Conservation (phyloP, 208 protist species). For the Novymonas esmeraldas region DNA sequence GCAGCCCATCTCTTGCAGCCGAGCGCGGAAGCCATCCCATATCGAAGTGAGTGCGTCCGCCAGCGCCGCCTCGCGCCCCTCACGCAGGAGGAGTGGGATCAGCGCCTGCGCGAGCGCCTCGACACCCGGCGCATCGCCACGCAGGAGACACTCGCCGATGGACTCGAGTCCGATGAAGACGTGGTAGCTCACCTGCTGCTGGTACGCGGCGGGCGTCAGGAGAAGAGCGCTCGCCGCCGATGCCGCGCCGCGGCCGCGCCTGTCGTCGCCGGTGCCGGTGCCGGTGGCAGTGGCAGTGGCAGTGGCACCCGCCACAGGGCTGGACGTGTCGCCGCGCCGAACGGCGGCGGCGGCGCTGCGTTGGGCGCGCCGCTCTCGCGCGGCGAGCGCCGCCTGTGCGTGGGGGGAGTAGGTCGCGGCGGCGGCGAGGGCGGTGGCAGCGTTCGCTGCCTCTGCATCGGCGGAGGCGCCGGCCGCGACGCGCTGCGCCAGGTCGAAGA, state of each 20-base stretch:
- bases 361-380: neutral
- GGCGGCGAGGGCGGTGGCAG: neutral
- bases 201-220: constrained; percentile 23
- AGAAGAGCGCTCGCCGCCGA: too few species aligned
- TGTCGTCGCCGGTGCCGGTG: too few species aligned
- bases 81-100: constrained; percentile 29
- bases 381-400: constrained; percentile 1
- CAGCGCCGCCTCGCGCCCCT: constrained; percentile 24
- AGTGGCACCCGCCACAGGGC: too few species aligned
- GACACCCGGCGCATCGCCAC: constrained; percentile 26
- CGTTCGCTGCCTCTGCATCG: neutral
- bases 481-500: neutral
- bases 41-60: constrained; percentile 31
- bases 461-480: neutral
- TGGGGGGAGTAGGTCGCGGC: constrained; percentile 1
- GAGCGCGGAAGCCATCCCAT: constrained; percentile 20
- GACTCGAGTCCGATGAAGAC: constrained; percentile 13
- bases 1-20: constrained; percentile 31
- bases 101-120: constrained; percentile 11
- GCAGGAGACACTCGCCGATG: constrained; percentile 26
- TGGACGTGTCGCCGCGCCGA: too few species aligned
- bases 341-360: too few species aligned
- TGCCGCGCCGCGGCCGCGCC: too few species aligned
- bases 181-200: constrained; percentile 6
- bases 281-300: too few species aligned